phyloP scores from a whole-genome alignment of 2,329 filamentous ascomycete genomes.

The Colletotrichum simmondsii region DNA sequence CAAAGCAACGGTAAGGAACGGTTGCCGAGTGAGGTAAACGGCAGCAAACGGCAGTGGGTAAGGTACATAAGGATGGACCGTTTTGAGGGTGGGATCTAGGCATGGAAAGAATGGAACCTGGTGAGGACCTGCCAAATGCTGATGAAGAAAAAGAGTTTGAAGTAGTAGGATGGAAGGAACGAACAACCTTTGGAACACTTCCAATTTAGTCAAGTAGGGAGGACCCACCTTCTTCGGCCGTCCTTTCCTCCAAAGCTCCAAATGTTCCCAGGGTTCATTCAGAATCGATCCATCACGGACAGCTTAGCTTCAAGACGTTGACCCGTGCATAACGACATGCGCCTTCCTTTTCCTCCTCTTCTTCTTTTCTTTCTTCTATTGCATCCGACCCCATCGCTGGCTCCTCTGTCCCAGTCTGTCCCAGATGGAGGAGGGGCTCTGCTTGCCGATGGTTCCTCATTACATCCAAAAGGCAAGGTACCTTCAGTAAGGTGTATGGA shows the following conservation, averaged over 20 bases:
- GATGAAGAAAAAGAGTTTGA: neutral
- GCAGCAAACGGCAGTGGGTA: too few relatives aligned
- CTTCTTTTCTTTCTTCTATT: slow-evolving; percentile 12
- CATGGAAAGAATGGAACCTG: too few relatives aligned
- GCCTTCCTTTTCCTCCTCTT: slow-evolving; percentile 15
- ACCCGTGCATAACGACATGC: slow-evolving; percentile 24
- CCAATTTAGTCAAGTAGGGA: neutral
- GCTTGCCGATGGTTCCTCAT: neutral
- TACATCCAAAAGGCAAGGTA: neutral
- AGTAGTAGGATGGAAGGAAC: neutral
- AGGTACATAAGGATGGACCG: too few relatives aligned
- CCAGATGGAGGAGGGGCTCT: neutral
- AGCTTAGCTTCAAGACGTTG: neutral
- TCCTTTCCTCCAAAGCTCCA: neutral
- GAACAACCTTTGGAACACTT: neutral
- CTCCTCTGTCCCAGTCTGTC: slow-evolving; percentile 36
- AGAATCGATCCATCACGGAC: neutral
- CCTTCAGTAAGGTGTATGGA: neutral
- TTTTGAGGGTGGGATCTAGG: too few relatives aligned
- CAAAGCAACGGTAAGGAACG: too few relatives aligned
- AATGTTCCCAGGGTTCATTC: slow-evolving; percentile 7
- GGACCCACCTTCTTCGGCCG: slow-evolving; percentile 13
- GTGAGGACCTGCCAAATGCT: too few relatives aligned
- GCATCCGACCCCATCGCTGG: slow-evolving; percentile 33
- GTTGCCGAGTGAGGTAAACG: too few relatives aligned